Conservation (phyloP, 371 early-diverging fungal species). For the Smittium mucronatum region DNA sequence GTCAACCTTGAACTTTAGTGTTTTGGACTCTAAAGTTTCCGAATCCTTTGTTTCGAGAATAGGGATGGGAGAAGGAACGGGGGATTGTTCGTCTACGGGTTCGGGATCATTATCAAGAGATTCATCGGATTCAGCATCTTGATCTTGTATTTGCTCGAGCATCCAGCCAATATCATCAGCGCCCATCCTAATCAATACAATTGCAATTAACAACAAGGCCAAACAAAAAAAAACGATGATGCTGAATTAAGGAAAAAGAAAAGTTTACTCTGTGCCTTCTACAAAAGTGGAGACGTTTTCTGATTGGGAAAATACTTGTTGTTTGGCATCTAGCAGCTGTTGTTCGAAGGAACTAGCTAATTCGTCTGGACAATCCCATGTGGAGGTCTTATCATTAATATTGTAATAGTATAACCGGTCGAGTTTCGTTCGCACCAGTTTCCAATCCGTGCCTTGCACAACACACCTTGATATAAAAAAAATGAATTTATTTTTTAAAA, state of each 20-base stretch:
- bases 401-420: conserved; percentile 7
- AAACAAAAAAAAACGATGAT: too few species aligned
- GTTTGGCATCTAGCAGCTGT: background rate
- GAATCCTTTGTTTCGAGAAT: background rate
- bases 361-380: conserved; percentile 6
- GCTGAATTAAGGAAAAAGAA: conserved; percentile 7
- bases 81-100: too few species aligned
- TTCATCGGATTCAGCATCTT: conserved; percentile 25
- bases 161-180: conserved; percentile 59
- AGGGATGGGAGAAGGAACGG: too few species aligned
- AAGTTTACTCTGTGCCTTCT: conserved; percentile 22
- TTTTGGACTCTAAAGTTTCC: background rate
- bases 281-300: conserved; percentile 14
- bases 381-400: background rate
- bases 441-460: background rate
- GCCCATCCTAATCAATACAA: conserved; percentile 44
- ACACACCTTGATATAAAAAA: background rate
- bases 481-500: background rate
- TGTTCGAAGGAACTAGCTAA: background rate
- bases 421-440: background rate
- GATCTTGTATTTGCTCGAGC: conserved; percentile 41
- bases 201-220: too few species aligned
- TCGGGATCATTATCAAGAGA: conserved; percentile 17
- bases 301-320: background rate
- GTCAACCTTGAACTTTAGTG: background rate